phyloP scores from a whole-genome alignment of 2,329 filamentous ascomycete genomes.

The Cadophora sp. region DNA sequence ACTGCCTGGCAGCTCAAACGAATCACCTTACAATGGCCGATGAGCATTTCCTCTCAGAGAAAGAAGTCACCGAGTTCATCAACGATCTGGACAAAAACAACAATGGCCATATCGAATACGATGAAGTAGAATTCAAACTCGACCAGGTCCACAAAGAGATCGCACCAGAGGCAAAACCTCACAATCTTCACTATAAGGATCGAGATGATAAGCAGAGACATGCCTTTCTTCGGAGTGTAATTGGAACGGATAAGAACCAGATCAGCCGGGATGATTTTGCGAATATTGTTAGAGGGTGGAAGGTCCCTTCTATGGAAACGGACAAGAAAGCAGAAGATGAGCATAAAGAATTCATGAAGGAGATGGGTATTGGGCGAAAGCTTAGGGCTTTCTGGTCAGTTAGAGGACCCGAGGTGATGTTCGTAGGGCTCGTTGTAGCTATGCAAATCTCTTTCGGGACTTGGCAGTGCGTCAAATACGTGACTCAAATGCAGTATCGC shows the following conservation, averaged over 20 bases:
- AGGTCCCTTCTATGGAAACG: constrained; percentile 56
- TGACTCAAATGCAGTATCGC: constrained; percentile 49
- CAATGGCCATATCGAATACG: constrained; percentile 60
- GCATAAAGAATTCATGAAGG: constrained; percentile 50
- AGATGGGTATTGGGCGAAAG: constrained; percentile 53
- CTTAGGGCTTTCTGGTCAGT: constrained; percentile 62
- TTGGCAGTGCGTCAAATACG: constrained; percentile 62
- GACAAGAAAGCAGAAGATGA: constrained; percentile 56
- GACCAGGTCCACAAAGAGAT: constrained; percentile 60
- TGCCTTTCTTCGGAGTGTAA: constrained; percentile 57
- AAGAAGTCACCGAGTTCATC: constrained; percentile 64
- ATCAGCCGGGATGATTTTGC: constrained; percentile 57
- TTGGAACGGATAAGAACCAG: constrained; percentile 51
- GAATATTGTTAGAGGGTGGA: constrained; percentile 52
- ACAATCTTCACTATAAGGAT: constrained; percentile 52
- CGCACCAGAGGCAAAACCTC: constrained; percentile 52
- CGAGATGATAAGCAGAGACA: constrained; percentile 53
- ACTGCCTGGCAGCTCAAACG: background rate
- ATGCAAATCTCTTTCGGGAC: constrained; percentile 59
- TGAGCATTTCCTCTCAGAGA: constrained; percentile 25
- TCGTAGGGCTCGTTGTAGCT: constrained; percentile 54
- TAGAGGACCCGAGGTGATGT: constrained; percentile 58
- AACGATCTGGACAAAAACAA: constrained; percentile 59
- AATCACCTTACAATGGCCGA: constrained; percentile 8
- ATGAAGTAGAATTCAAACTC: constrained; percentile 57